Evolutionary conservation across 768 basidiomycete species (phyloP).

Genomic region (Kwoniella heveanensis): DNA sequence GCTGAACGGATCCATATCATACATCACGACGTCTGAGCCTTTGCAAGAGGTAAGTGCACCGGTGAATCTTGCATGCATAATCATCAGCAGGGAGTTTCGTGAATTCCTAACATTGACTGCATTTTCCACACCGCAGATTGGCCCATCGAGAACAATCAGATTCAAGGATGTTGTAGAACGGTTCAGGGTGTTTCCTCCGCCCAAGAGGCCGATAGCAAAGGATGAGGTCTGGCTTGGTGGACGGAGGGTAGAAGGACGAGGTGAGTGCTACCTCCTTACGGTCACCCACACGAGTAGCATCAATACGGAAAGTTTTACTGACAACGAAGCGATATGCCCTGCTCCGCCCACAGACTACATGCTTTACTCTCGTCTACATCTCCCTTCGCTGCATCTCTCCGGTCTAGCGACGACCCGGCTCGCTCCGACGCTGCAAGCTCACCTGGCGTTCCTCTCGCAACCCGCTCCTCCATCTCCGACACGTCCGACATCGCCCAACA

Average conservation of each 20-base stretch:
- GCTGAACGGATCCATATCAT: slow-evolving; percentile 86
- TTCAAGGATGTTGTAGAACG: slow-evolving; percentile 89
- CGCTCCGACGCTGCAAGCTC: slow-evolving; percentile 73
- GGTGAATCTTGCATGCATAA: neutral
- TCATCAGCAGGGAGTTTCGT: too few species aligned
- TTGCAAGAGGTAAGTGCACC: slow-evolving; percentile 60
- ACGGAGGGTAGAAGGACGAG: slow-evolving; percentile 71
- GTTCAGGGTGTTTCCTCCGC: slow-evolving; percentile 80
- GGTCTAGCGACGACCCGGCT: slow-evolving; percentile 84
- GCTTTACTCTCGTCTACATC: slow-evolving; percentile 85
- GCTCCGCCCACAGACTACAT: slow-evolving; percentile 72
- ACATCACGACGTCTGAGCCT: slow-evolving; percentile 87
- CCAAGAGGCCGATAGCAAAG: slow-evolving; percentile 73
- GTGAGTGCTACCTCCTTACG: slow-evolving; percentile 58
- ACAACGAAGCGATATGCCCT: neutral
- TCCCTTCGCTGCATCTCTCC: slow-evolving; percentile 84
- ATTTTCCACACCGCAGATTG: too few species aligned
- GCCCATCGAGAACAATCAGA: slow-evolving; percentile 59
- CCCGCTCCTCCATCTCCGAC: slow-evolving; percentile 58
- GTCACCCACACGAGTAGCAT: slow-evolving; percentile 1
- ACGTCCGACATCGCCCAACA: slow-evolving; percentile 28
- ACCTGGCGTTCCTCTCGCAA: slow-evolving; percentile 64
- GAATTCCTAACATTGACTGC: too few species aligned
- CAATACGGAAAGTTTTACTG: neutral
- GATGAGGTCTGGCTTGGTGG: slow-evolving; percentile 83